These are phyloP conservation scores for Akanthomyces lecanii DNA, from an alignment of 2,329 filamentous ascomycete genomes.

Conservation along the genomic window DNA sequence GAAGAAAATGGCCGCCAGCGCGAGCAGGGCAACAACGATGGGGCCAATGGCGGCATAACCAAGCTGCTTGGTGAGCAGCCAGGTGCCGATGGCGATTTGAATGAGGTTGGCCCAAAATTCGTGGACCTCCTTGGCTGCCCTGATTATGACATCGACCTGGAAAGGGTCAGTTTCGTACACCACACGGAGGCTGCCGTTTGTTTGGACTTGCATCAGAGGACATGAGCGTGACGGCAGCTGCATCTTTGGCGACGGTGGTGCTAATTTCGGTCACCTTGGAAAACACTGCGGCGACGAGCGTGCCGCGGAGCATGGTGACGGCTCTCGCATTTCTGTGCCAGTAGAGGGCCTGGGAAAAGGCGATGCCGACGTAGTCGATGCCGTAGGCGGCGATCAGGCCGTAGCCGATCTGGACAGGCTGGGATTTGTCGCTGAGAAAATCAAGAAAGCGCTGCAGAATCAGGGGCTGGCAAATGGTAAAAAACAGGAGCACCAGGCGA, in stretches of 20 bases:
- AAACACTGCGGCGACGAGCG: slow-evolving; percentile 32
- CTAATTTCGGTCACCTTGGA: slow-evolving; percentile 30
- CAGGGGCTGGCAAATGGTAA: slow-evolving; percentile 36
- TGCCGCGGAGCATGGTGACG: slow-evolving; percentile 29
- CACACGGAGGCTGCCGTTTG: background rate
- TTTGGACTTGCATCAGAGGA: slow-evolving; percentile 33
- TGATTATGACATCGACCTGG: slow-evolving; percentile 35
- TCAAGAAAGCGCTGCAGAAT: slow-evolving; percentile 31
- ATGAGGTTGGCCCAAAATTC: slow-evolving; percentile 36
- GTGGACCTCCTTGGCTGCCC: slow-evolving; percentile 32
- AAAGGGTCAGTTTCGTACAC: background rate
- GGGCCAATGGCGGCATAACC: slow-evolving; percentile 32
- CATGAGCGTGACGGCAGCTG: slow-evolving; percentile 38
- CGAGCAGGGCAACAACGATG: slow-evolving; percentile 28
- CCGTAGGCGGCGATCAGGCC: slow-evolving; percentile 32
- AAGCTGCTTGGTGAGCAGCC: slow-evolving; percentile 31
- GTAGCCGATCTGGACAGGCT: slow-evolving; percentile 27
- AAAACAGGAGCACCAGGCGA: slow-evolving; percentile 30
- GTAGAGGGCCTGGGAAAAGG: slow-evolving; percentile 29
- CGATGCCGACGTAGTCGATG: slow-evolving; percentile 30
- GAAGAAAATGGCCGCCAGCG: slow-evolving; percentile 26
- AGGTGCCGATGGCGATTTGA: slow-evolving; percentile 32
- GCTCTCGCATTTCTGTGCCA: slow-evolving; percentile 31
- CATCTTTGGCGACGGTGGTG: slow-evolving; percentile 27
- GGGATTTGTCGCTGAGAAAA: slow-evolving; percentile 27